Base-by-base conservation (phyloP, 441 rosid genomes). In the Biscutella laevigata region DNA sequence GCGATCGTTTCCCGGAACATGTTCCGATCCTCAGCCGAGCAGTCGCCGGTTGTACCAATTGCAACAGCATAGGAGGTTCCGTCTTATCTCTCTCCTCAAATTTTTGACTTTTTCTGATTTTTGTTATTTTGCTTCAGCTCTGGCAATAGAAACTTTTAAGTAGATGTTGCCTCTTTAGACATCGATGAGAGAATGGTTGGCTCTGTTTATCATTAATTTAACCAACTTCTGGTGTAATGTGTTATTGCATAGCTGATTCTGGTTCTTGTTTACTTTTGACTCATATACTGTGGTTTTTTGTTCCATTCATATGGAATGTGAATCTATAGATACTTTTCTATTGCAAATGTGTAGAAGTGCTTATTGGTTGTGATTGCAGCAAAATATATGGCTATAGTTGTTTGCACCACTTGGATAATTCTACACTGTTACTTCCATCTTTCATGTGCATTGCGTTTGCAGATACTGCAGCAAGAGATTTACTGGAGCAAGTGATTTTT, bases 391-490 rank as follows among this genome's bases (percentile, higher is more conserved):
- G 53, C 7, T 53, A n/a, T 52, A 53, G 62, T 25, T 47, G 40
- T n/a, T 34, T 45, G 34, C 47, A 41, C 41, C 45, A 36, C 32
- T 42, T 57, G 29, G 54, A 42, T 42, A 33, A 13, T 54, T 67
- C 51, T 32, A 39, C 45, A 9, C 17, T 32, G 27, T 28, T 55
- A 48, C 19, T 46, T 33, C 42, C 30, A 33, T 34, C 15, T 52
- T 45, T 48, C 44, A 3, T 52, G 42, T 38, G 47, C 66, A 43
- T 59, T 7, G 19, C 66, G 24, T 70, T 41, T 62, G 53, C 81
- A 92, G 95, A 88, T 69, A 70, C 73, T 56, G 84, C 87, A 53
- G 97, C 94, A 10, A 79, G 80, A 71, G 83, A 92, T 66, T 84
- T 90, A 4, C 53, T 92, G 57, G 95, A 92, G 82, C 75, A 81